phyloP scores from a whole-genome alignment of 768 basidiomycete species.

The Termitomyces sp. region DNA sequence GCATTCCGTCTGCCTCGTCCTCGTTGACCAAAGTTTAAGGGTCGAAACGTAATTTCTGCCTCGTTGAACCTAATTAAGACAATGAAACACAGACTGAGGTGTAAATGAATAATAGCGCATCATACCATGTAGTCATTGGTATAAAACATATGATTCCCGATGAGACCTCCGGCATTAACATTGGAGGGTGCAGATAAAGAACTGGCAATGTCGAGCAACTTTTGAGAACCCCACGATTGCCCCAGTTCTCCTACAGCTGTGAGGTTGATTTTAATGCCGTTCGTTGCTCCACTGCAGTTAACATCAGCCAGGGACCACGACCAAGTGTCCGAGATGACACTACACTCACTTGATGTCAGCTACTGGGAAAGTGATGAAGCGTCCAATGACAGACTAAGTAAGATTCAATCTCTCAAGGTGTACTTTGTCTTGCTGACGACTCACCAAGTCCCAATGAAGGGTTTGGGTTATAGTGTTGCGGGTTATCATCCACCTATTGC shows the following conservation, averaged over 20 bases:
- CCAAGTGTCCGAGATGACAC: constrained; percentile 28
- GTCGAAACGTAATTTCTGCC: constrained; percentile 54
- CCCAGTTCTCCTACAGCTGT: constrained; percentile 22
- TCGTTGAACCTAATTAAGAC: constrained; percentile 46
- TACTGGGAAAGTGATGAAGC: constrained; percentile 66
- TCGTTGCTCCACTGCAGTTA: constrained; percentile 40
- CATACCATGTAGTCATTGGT: constrained; percentile 65
- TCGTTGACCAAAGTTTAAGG: constrained; percentile 56
- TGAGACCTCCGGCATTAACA: constrained; percentile 49
- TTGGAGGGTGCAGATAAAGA: constrained; percentile 30
- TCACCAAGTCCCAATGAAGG: constrained; percentile 69
- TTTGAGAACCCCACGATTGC: constrained; percentile 10
- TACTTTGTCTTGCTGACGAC: constrained; percentile 16
- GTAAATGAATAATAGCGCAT: neutral
- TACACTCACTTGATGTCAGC: constrained; percentile 35
- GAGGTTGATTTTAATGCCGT: constrained; percentile 51
- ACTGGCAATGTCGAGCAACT: constrained; percentile 32
- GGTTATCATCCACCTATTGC: constrained; percentile 63
- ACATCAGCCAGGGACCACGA: neutral
- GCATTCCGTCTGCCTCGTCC: constrained; percentile 61
- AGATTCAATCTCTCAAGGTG: constrained; percentile 9
- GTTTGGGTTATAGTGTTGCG: constrained; percentile 49
- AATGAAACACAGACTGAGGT: neutral
- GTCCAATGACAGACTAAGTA: constrained; percentile 37
- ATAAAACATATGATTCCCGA: constrained; percentile 61